phyloP scores from a whole-genome alignment of 164 flowering plant genomes.

The Aristolochia fimbriata region DNA sequence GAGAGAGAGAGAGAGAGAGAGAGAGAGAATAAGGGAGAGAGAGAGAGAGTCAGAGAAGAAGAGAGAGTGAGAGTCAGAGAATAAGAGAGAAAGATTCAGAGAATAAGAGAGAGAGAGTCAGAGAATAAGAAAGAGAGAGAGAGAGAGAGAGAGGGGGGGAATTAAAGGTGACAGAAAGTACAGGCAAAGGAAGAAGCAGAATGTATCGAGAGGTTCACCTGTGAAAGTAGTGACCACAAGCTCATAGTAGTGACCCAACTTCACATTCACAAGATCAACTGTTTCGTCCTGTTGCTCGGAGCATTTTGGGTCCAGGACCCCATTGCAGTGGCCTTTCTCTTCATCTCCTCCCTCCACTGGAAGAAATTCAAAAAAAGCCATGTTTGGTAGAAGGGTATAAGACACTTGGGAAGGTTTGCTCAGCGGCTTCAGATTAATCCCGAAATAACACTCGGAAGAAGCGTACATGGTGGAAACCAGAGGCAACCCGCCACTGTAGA shows the following conservation, averaged over 20 bases:
- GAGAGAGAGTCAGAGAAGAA: neutral
- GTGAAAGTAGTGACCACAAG: constrained; percentile 64
- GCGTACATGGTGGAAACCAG: constrained; percentile 68
- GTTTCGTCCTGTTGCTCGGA: constrained; percentile 15
- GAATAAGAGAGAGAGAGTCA: neutral
- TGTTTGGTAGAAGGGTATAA: constrained; percentile 59
- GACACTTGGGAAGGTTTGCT: constrained; percentile 48
- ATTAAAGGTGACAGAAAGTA: constrained; percentile 7
- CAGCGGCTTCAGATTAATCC: constrained; percentile 52
- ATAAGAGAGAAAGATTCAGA: neutral
- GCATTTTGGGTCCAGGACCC: constrained; percentile 5
- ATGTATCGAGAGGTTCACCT: constrained; percentile 20
- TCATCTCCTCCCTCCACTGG: constrained; percentile 29
- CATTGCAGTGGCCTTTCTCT: constrained; percentile 13
- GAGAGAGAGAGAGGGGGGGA: neutral
- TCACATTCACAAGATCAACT: constrained; percentile 50
- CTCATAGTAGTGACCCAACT: constrained; percentile 52
- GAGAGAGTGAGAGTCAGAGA: constrained; percentile 2
- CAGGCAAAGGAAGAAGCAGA: constrained; percentile 1
- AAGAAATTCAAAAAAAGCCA: constrained; percentile 69
- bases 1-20: neutral
- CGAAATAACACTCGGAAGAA: constrained; percentile 66
- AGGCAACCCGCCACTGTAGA: constrained; percentile 49
- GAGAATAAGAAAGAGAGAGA: neutral
- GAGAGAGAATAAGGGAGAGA: neutral